A percentile compares a stretch with the other conserved stretches of the same genome.
These are phyloP conservation scores for Trichophyton schoenleinii DNA, from an alignment of 2,329 filamentous ascomycete species.

Conservation along the genomic window DNA sequence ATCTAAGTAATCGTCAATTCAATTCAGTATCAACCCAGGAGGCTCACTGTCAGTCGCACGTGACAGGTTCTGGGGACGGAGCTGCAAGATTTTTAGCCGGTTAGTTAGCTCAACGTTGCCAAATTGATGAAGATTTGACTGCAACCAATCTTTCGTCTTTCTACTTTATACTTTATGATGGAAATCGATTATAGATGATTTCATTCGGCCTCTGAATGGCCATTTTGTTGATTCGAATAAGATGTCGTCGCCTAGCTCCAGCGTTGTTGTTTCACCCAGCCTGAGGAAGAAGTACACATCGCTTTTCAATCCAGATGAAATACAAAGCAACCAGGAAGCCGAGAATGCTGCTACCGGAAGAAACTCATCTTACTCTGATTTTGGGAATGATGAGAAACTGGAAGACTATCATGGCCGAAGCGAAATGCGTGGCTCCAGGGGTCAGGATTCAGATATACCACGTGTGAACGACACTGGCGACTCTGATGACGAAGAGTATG, in stretches of 20 bases:
- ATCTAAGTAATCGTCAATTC: too few relatives aligned
- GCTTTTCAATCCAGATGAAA: neutral
- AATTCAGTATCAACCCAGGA: too few relatives aligned
- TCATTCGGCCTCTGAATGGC: neutral
- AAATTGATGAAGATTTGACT: neutral
- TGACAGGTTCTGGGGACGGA: too few relatives aligned
- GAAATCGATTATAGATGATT: neutral
- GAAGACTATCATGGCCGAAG: conserved; percentile 18
- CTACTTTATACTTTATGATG: neutral
- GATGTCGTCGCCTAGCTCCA: neutral
- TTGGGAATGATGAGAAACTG: neutral
- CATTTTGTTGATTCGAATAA: neutral
- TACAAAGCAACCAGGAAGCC: neutral
- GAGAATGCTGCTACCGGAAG: neutral
- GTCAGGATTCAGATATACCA: conserved; percentile 8
- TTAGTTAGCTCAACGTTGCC: too few relatives aligned
- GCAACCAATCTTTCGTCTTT: neutral
- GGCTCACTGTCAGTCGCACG: neutral
- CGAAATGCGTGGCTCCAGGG: conserved; percentile 3
- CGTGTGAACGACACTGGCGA: neutral
- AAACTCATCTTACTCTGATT: neutral
- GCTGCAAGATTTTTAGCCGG: too few relatives aligned
- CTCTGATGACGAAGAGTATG: conserved; percentile 2
- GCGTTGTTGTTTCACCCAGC: neutral
- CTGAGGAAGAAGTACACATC: neutral